A percentile compares a stretch with the other conserved stretches of the same genome.
phyloP scores from a whole-genome alignment of 306 rosid species.

The Trichosanthes truncata region DNA sequence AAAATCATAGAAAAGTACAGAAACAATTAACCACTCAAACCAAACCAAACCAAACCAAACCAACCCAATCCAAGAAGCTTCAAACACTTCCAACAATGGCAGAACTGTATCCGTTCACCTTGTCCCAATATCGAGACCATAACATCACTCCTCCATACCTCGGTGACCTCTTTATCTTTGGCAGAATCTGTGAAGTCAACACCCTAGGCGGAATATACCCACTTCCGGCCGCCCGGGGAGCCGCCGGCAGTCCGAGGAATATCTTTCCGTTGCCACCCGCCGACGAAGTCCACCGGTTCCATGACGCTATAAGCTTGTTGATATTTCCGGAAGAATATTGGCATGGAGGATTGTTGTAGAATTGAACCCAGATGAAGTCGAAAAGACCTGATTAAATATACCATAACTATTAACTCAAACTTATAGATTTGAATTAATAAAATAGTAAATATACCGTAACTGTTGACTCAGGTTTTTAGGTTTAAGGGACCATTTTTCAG shows the following conservation, averaged over 20 bases:
- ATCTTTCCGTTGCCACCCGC: constrained; percentile 14
- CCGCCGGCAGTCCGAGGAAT: constrained; percentile 58
- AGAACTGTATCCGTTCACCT: constrained; percentile 33
- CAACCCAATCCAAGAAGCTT: too few species aligned
- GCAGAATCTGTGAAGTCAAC: constrained; percentile 38
- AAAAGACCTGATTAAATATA: background rate
- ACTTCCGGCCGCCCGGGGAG: constrained; percentile 45
- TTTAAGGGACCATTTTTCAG: too few species aligned
- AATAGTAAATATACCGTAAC: too few species aligned
- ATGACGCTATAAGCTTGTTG: constrained; percentile 34
- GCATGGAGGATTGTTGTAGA: constrained; percentile 36
- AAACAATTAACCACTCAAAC: too few species aligned
- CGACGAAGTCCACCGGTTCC: constrained; percentile 41
- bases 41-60: too few species aligned
- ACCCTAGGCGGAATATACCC: constrained; percentile 44
- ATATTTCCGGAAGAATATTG: constrained; percentile 31
- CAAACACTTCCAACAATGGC: constrained; percentile 34
- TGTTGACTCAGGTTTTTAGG: too few species aligned
- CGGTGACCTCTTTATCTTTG: constrained; percentile 31
- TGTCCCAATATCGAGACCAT: constrained; percentile 54
- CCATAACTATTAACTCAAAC: too few species aligned
- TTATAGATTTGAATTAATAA: too few species aligned
- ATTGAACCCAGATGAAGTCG: constrained; percentile 58
- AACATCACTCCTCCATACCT: constrained; percentile 77
- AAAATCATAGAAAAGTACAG: too few species aligned